Evolutionary conservation across 768 basidiomycete genomes (phyloP), one percentile per base, ranked within the genome.

Genomic region (Suillus sp.): DNA sequence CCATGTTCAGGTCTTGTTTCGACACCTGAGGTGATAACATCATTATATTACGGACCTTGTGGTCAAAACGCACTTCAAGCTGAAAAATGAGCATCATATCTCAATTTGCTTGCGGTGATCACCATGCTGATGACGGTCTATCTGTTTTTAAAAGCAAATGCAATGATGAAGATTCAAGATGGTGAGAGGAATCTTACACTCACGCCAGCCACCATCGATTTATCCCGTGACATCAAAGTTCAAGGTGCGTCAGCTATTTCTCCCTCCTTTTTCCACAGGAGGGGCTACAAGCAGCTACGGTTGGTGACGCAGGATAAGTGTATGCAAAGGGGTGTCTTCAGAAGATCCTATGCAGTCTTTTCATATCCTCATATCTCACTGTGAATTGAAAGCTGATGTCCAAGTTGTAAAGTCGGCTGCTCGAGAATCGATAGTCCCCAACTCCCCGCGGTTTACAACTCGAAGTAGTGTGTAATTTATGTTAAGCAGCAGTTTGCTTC

Each of bases 231-330:
- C 22, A 22, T 7, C 25, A 10, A 27, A 25, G 25, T 27, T 27
- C 43, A 16, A 16, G 47, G 25, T 27, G 14, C 25, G 1, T 48
- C 3, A 0, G 14, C 25, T 18, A 30, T 9, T 59, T 3, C 8
- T 27, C 30, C 25, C 55, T 11, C 47, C 38, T 43, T 48, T 47
- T 64, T 45, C 55, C 57, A 45, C 62, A 38, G 70, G 95, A 27
- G 93, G 90, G 90, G 69, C 91, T 96, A 65, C 86, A 95, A 84
- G 95, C 92, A 57, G 81, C 83, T 50, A 34, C 7, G n/a, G 85
- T 88, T 65, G 87, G 90, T 63, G 93, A 94, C 74, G 86, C 87
- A 67, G 91, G 92, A n/a, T n/a, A n/a, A n/a, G n/a, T n/a, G n/a
- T n/a, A n/a, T n/a, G 85, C 92, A 84, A 78, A 47, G 55, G 62